Evolutionary conservation across 345 rosid species (phyloP).

Genomic region (Ceriops zippeliana): DNA sequence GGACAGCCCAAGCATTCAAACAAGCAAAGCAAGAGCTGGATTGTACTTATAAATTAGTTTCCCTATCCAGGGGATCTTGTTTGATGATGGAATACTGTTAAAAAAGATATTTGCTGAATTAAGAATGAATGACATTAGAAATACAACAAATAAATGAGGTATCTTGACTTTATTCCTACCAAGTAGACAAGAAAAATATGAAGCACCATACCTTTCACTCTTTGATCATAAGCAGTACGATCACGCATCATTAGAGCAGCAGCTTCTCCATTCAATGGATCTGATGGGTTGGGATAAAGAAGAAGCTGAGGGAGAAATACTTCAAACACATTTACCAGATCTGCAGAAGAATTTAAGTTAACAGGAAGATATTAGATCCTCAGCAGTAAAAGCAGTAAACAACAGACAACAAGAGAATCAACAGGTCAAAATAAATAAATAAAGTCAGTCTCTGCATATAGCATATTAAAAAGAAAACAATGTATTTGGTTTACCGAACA

Average conservation of each 20-base stretch:
- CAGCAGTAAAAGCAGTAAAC: neutral
- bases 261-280: constrained; percentile 97
- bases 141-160: neutral
- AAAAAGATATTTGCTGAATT: no score
- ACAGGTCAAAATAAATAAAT: neutral
- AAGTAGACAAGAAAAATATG: neutral
- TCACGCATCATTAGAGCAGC: constrained; percentile 97
- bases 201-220: constrained; percentile 66
- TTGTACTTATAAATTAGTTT: neutral
- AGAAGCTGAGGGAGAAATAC: constrained; percentile 98
- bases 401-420: constrained; percentile 12
- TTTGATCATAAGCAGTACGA: constrained; percentile 68
- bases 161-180: neutral
- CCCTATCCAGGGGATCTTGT: neutral
- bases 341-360: constrained; percentile 35
- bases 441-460: neutral
- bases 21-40: neutral
- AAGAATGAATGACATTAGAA: no score
- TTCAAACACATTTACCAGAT: constrained; percentile 94
- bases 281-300: constrained; percentile 91
- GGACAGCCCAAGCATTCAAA: neutral
- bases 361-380: neutral
- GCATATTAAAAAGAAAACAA: constrained; percentile 9
- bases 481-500: constrained; percentile 65
- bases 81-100: no score